A percentile compares a stretch with the other conserved stretches of the same genome.
Evolutionary conservation across 148 eudicot genomes (phyloP).

Genomic region (Cornus kousa): DNA sequence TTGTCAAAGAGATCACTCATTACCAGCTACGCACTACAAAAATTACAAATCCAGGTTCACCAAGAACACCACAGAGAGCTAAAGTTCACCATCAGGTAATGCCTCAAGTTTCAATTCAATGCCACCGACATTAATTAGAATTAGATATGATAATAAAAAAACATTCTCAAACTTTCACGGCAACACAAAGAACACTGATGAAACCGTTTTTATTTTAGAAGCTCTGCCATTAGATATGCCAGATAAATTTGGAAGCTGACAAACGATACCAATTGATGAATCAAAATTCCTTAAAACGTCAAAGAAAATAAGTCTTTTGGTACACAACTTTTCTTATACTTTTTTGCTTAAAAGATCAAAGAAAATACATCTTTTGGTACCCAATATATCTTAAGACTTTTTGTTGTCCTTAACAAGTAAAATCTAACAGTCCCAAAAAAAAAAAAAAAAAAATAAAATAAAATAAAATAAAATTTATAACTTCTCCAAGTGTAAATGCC

Average conservation of each 20-base stretch:
- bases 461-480: too few species aligned
- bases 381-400: neutral
- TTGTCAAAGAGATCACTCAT: neutral
- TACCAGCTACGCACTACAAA: neutral
- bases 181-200: neutral
- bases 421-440: too few species aligned
- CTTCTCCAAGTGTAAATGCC: too few species aligned
- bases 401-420: too few species aligned
- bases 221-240: neutral
- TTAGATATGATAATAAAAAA: too few species aligned
- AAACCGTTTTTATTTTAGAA: neutral
- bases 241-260: neutral
- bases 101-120: neutral
- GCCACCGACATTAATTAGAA: too few species aligned
- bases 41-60: neutral
- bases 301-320: neutral
- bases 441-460: too few species aligned
- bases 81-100: neutral
- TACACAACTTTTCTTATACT: neutral
- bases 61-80: neutral
- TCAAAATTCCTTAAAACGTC: neutral
- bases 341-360: too few species aligned
- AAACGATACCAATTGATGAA: neutral
- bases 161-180: neutral
- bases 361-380: neutral